Evolutionary conservation across 805 yeast species (phyloP), one percentile per base, ranked within the genome.

Genomic region (Starmerella riodocensis): DNA sequence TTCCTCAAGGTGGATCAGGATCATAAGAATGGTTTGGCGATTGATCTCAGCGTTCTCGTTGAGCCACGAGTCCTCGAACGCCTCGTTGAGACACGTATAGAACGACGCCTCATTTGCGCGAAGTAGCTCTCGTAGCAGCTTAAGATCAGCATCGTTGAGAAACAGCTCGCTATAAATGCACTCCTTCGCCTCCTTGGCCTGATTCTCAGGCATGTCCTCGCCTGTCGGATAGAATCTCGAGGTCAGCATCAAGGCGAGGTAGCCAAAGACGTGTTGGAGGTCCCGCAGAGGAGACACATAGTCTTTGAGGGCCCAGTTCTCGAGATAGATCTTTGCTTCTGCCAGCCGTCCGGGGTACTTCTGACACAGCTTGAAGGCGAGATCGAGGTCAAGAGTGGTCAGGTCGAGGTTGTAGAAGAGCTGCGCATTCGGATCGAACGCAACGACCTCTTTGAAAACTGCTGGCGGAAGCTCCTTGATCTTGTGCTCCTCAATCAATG

Each of bases 151-250:
- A 20, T 42, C 39, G 3, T 78, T 81, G 6, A 46, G 22, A 42
- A 72, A 71, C 54, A 85, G 77, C 4, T 74, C 59, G 37, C 67
- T 65, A 44, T 77, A 77, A 0, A 81, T 50, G 12, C 63, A 58
- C 19, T 63, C 43, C 50, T 79, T 78, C 0, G 77, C 74, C 2
- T 21, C 19, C 4, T 13, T 17, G 16, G 31, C 34, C n/a, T n/a
- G 14, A 13, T 22, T 30, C 6, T 57, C 58, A 61, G 18, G 13
- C 12, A 26, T 78, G 63, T 16, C 57, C 56, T 22, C 62, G 58
- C 32, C 79, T 80, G 1, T 79, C 0, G 96, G 96, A 54, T 76
- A 88, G 42, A 76, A 78, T 40, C 91, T 64, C 0, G 93, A 93
- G 0, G 88, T 77, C 21, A 83, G 61, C 9, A 76, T 61, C 51